These are phyloP conservation scores for Zizania latifolia DNA, from an alignment of 176 grass and related monocot species.

Conservation along the genomic window DNA sequence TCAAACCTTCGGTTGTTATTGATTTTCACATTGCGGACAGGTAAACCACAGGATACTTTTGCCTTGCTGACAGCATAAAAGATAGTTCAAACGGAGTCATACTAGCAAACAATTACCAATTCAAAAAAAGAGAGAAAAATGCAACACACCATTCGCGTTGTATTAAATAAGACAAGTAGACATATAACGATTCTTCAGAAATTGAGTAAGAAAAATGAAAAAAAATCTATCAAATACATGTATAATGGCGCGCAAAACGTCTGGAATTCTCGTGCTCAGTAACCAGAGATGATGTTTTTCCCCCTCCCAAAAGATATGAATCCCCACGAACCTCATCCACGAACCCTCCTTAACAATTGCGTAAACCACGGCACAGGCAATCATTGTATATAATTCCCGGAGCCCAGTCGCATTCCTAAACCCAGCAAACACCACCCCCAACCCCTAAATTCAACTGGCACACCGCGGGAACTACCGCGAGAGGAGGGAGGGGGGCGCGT, in stretches of 20 bases:
- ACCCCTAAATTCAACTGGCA: not conserved
- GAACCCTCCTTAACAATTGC: not conserved
- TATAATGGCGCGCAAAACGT: not conserved
- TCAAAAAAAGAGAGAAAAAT: not conserved
- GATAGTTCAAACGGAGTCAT: not conserved
- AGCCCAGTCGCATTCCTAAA: not conserved
- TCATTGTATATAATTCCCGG: not conserved
- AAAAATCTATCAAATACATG: not conserved
- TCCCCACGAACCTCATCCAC: not conserved
- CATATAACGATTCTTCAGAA: not conserved
- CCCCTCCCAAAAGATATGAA: too few species aligned
- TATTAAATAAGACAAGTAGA: not conserved
- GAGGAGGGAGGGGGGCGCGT: not conserved
- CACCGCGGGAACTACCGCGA: not conserved
- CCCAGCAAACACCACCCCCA: not conserved
- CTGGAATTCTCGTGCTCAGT: not conserved
- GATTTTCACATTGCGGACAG: constrained; percentile 41
- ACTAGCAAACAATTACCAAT: not conserved
- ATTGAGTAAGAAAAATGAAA: not conserved
- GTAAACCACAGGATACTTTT: constrained; percentile 33
- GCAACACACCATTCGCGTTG: not conserved
- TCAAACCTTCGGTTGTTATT: constrained; percentile 30
- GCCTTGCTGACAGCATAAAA: constrained; percentile 51
- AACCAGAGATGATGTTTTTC: not conserved
- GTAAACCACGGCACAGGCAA: not conserved